Conservation (phyloP, 352 stramenopile species). For the Plasmopara muralis region DNA sequence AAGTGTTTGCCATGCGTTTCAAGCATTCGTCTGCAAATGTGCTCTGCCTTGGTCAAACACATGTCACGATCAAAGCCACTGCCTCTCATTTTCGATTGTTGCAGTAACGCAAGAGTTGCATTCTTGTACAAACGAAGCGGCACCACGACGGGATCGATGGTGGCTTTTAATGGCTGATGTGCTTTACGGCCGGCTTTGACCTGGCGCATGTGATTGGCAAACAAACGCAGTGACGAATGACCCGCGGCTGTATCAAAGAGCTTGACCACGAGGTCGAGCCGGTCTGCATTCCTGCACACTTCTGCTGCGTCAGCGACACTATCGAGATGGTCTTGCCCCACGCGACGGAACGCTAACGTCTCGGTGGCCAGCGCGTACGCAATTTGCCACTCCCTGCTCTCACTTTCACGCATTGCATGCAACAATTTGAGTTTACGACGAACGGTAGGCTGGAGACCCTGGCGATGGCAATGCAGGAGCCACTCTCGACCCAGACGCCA, state of each 20-base stretch:
- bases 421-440: constrained; percentile 61
- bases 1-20: constrained; percentile 38
- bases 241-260: constrained; percentile 45
- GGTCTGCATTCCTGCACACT: constrained; percentile 45
- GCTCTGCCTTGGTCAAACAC: constrained; percentile 44
- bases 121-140: constrained; percentile 69
- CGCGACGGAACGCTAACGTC: constrained; percentile 62
- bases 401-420: constrained; percentile 23
- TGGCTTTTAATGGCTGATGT: constrained; percentile 7
- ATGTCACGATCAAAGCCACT: neutral
- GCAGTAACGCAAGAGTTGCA: constrained; percentile 45
- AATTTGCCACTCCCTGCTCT: constrained; percentile 59
- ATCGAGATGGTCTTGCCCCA: constrained; percentile 58
- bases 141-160: constrained; percentile 20
- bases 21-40: constrained; percentile 65
- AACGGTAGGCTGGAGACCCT: constrained; percentile 51
- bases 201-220: constrained; percentile 18
- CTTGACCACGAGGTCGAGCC: constrained; percentile 44
- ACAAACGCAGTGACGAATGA: constrained; percentile 38
- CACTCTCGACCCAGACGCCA: constrained; percentile 53
- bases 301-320: constrained; percentile 65
- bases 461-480: constrained; percentile 40
- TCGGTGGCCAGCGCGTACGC: constrained; percentile 65
- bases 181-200: constrained; percentile 12
- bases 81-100: constrained; percentile 21